Conservation (phyloP, 176 grass and related monocot genomes). For the Eragrostis nindensis region DNA sequence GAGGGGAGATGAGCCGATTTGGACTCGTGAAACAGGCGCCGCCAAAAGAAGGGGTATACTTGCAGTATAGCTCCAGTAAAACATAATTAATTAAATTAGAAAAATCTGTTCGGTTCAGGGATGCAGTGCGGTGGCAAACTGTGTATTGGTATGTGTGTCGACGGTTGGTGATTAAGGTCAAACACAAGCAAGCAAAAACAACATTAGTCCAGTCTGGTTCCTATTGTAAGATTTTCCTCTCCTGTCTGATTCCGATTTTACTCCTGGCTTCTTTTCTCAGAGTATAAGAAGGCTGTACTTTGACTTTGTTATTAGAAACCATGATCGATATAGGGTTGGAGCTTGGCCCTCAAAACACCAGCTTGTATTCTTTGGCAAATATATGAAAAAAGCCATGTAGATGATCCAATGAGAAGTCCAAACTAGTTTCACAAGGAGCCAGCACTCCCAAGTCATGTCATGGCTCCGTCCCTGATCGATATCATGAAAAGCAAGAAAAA, state of each 20-base stretch:
- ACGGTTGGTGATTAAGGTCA: neutral
- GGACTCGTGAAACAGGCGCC: slow-evolving; percentile 25
- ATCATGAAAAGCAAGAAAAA: neutral
- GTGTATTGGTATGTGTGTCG: neutral
- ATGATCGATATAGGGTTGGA: too few relatives aligned
- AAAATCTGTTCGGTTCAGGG: neutral
- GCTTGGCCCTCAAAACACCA: too few relatives aligned
- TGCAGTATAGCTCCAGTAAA: too few relatives aligned
- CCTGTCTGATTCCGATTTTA: too few relatives aligned
- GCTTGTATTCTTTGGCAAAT: too few relatives aligned
- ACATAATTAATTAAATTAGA: neutral
- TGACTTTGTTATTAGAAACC: too few relatives aligned
- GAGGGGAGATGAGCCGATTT: slow-evolving; percentile 12
- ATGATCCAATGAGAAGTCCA: too few relatives aligned
- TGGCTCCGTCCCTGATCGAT: neutral
- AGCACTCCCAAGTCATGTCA: neutral
- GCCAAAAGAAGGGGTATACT: neutral
- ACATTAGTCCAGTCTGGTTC: neutral
- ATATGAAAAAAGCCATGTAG: too few relatives aligned
- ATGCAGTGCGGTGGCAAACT: neutral
- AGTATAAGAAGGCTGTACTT: too few relatives aligned
- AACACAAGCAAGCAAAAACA: neutral
- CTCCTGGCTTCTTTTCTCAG: too few relatives aligned
- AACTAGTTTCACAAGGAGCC: too few relatives aligned
- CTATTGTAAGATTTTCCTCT: too few relatives aligned